Percentiles rank a stretch among this genome's conserved stretches.
These are phyloP conservation scores for Linum lewisii DNA, from an alignment of 345 rosid species.

Conservation along the genomic window DNA sequence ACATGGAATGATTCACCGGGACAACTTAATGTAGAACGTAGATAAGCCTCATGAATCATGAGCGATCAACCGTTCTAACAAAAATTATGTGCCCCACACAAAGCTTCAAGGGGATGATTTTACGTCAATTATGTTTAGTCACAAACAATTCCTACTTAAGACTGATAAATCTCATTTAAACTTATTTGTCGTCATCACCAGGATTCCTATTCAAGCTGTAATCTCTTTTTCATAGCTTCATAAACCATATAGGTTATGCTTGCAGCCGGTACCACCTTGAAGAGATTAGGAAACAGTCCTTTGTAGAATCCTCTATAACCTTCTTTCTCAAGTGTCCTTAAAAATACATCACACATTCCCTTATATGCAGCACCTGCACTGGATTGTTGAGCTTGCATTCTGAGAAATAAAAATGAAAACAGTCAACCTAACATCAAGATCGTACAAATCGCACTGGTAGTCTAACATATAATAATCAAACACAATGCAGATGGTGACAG, in stretches of 20 bases:
- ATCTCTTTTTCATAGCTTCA: slow-evolving; percentile 75
- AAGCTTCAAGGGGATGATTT: neutral
- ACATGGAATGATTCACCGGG: too few relatives aligned
- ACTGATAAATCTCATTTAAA: too few relatives aligned
- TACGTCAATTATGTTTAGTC: too few relatives aligned
- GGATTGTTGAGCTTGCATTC: slow-evolving; percentile 82
- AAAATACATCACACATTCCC: slow-evolving; percentile 72
- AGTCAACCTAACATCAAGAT: neutral
- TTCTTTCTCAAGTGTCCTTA: slow-evolving; percentile 60
- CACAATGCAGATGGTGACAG: neutral
- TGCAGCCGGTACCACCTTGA: slow-evolving; percentile 50
- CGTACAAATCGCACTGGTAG: neutral
- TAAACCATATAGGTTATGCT: slow-evolving; percentile 55
- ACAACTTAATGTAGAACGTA: too few relatives aligned
- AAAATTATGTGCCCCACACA: neutral
- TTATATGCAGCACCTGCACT: slow-evolving; percentile 34
- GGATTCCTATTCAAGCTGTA: slow-evolving; percentile 44
- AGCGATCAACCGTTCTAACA: neutral
- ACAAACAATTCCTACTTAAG: too few relatives aligned
- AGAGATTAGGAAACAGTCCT: slow-evolving; percentile 79
- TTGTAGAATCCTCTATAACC: slow-evolving; percentile 70
- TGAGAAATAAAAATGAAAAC: slow-evolving; percentile 18
- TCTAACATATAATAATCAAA: too few relatives aligned
- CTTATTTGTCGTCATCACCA: neutral
- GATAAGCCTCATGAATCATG: neutral